Percentiles rank a stretch among this genome's conserved stretches.
Conservation (phyloP, 2,329 filamentous ascomycete genomes). For the Apiospora sp. region DNA sequence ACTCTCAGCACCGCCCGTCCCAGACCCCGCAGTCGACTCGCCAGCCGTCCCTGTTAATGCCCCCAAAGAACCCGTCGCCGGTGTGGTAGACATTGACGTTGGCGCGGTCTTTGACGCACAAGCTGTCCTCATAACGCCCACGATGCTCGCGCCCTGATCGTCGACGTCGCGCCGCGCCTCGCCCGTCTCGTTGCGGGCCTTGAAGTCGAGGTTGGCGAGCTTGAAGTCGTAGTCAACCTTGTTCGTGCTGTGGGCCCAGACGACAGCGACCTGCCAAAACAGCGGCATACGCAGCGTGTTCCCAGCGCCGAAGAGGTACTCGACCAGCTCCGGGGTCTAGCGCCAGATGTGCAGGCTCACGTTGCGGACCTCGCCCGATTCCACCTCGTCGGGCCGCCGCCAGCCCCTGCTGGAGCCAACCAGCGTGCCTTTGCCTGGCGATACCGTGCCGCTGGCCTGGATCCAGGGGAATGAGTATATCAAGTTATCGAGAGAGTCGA, state of each 20-base stretch:
- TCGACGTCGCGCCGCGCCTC: constrained; percentile 23
- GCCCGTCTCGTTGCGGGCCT: constrained; percentile 30
- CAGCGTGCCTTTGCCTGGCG: constrained; percentile 26
- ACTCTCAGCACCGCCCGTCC: not conserved
- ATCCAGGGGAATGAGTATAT: constrained; percentile 32
- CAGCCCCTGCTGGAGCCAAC: not conserved
- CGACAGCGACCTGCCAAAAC: constrained; percentile 23
- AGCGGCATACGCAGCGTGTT: not conserved
- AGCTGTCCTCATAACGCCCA: not conserved
- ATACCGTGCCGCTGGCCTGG: constrained; percentile 24
- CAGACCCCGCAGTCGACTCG: not conserved
- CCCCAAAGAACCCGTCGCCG: not conserved
- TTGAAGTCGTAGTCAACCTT: constrained; percentile 24
- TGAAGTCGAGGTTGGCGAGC: constrained; percentile 29
- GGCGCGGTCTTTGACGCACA: not conserved
- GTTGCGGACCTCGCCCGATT: constrained; percentile 28
- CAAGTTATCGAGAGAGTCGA: constrained; percentile 17
- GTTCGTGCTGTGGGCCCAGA: constrained; percentile 26
- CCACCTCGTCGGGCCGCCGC: constrained; percentile 13
- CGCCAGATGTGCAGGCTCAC: constrained; percentile 31
- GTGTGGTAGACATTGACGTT: not conserved
- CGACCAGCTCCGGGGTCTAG: constrained; percentile 27
- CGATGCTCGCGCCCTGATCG: constrained; percentile 1
- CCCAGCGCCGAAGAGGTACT: not conserved
- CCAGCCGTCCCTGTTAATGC: not conserved